Evolutionary conservation across 2,329 filamentous ascomycete genomes (phyloP), one percentile per base, ranked within the genome.

Genomic region (Aspergillus sp.): DNA sequence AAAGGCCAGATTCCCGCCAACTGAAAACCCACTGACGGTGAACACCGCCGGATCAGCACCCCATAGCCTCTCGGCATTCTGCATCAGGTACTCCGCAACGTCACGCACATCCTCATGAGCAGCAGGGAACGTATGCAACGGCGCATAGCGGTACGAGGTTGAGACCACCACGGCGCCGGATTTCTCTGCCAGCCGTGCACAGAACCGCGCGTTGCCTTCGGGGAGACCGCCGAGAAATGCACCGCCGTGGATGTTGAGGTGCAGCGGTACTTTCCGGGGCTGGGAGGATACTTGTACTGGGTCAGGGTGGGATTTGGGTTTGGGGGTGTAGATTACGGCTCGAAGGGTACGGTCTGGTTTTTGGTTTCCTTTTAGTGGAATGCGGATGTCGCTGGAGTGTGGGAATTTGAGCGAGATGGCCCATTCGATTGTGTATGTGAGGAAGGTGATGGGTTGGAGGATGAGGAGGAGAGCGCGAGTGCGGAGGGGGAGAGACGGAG

Each of bases 1-100:
- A 7, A 82, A 56, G 2, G 76, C 77, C 7, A 82, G 66, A 58
- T 77, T 80, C 0, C 71, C 79, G 6, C 81, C 81, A 0, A 75
- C 76, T 1, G 77, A 80, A 31, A 73, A 73, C 0, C 80, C 81
- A 25, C 74, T 73, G 1, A 79, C 65, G 0, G 79, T 82, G 56
- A 82, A 65, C 4, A 77, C 58, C 2, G 67, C 64, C 3, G 73
- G 66, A 45, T 62, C 49, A 2, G 57, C 52, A 6, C 27, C 35
- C 47, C 55, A 57, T 6, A 56, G 43, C 33, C 64, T 81, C 50
- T 69, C 70, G 0, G 77, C 76, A 47, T 81, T 72, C 5, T 70
- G 62, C 3, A 73, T 60, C 2, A 82, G 63, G 64, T 71, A 82
- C 44, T 65, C 62, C 12, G 82, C 64, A 0, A 76, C 70, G 41